Evolutionary conservation across 2,329 filamentous ascomycete species (phyloP).

Genomic region (Epichloe sp.): DNA sequence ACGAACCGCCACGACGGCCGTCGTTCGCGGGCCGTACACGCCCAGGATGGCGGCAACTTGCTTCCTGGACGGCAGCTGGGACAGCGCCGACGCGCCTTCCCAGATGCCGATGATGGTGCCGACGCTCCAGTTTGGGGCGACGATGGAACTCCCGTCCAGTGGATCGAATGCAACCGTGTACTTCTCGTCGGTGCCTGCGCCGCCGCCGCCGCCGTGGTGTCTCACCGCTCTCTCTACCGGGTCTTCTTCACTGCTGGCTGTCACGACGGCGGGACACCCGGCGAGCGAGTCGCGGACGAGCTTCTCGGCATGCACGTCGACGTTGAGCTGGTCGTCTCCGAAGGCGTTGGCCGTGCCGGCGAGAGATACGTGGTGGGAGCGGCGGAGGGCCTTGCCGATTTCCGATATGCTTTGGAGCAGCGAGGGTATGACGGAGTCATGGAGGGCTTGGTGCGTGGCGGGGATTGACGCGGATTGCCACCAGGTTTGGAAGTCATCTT

Average conservation of each 20-base stretch:
- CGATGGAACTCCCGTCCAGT: conserved; percentile 49
- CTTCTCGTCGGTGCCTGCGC: too few species aligned
- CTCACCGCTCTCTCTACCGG: conserved; percentile 30
- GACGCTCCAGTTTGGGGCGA: conserved; percentile 44
- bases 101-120: conserved; percentile 49
- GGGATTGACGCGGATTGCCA: conserved; percentile 5
- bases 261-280: conserved; percentile 29
- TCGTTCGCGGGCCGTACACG: conserved; percentile 41
- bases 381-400: conserved; percentile 31
- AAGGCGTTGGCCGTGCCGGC: conserved; percentile 41
- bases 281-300: conserved; percentile 32
- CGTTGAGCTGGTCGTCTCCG: conserved; percentile 47
- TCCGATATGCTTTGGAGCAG: conserved; percentile 31
- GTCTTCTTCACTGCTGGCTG: conserved; percentile 48
- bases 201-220: too few species aligned
- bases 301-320: conserved; percentile 39
- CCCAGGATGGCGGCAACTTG: conserved; percentile 39
- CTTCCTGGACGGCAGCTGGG: conserved; percentile 21
- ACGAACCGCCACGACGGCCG: conserved; percentile 40
- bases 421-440: conserved; percentile 32
- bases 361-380: conserved; percentile 30
- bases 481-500: background rate
- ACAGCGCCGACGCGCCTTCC: conserved; percentile 33
- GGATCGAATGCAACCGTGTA: conserved; percentile 52
- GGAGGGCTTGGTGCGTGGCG: conserved; percentile 19